Percentiles rank a stretch among this genome's conserved stretches.
phyloP scores from a whole-genome alignment of 371 early-diverging fungal genomes.

The Lichtheimia hyalospora region DNA sequence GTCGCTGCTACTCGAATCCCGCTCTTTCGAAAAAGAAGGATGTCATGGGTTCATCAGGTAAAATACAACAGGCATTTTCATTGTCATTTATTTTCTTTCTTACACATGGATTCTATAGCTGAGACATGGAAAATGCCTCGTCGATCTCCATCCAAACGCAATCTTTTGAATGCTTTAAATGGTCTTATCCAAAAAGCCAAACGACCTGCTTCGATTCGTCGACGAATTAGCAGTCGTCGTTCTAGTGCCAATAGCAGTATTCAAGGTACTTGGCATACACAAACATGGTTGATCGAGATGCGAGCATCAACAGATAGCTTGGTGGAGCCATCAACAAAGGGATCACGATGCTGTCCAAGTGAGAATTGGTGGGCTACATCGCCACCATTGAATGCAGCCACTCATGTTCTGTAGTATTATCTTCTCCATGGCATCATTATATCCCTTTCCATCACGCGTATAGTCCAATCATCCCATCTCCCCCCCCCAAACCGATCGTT shows the following conservation, averaged over 20 bases:
- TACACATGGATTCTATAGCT: not conserved
- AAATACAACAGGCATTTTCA: not conserved
- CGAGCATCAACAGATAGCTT: not conserved
- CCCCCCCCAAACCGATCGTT: not conserved
- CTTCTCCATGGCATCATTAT: not conserved
- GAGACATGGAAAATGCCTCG: not conserved
- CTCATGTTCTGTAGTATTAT: not conserved
- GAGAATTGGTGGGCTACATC: constrained; percentile 24
- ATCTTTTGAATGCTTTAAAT: constrained; percentile 9
- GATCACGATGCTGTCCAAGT: constrained; percentile 1
- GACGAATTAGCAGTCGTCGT: not conserved
- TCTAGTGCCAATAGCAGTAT: not conserved
- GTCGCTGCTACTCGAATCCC: constrained; percentile 18
- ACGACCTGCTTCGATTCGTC: constrained; percentile 5
- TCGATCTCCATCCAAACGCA: constrained; percentile 15
- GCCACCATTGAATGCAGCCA: constrained; percentile 3
- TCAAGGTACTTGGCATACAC: constrained; percentile 7
- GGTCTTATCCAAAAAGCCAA: constrained; percentile 13
- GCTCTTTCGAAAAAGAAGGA: constrained; percentile 7
- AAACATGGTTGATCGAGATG: constrained; percentile 17
- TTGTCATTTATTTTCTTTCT: not conserved
- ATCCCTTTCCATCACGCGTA: not conserved
- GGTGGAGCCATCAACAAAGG: constrained; percentile 3
- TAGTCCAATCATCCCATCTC: not conserved
- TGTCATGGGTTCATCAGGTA: not conserved